Conservation (phyloP, 1,139 yeast species). For the Debaryomyces sp. region DNA sequence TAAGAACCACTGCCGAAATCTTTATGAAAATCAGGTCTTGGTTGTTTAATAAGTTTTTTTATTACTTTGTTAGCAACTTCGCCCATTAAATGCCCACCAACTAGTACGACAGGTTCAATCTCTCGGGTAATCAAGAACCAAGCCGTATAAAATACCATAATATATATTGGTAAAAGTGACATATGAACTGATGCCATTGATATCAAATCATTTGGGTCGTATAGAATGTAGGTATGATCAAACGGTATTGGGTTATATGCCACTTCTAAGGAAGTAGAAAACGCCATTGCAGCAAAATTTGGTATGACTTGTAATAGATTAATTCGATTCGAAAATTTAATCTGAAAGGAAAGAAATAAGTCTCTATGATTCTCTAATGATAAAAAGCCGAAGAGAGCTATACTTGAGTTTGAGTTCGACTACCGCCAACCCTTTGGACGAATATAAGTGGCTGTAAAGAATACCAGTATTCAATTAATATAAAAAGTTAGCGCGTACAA, state of each 20-base stretch:
- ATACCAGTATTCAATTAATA: neutral
- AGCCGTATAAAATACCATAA: slow-evolving; percentile 78
- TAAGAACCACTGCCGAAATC: slow-evolving; percentile 50
- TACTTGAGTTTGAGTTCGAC: neutral
- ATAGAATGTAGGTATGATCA: slow-evolving; percentile 77
- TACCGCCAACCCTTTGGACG: neutral
- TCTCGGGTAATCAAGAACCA: slow-evolving; percentile 85
- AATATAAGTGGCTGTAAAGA: neutral
- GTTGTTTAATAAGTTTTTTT: slow-evolving; percentile 66
- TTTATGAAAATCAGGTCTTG: slow-evolving; percentile 69
- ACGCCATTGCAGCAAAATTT: neutral
- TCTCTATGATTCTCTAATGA: neutral
- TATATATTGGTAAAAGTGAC: slow-evolving; percentile 80
- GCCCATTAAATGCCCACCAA: slow-evolving; percentile 82
- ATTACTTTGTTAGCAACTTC: slow-evolving; percentile 73
- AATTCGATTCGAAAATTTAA: neutral
- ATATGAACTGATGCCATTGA: slow-evolving; percentile 69
- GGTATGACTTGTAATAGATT: neutral
- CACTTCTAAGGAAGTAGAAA: neutral
- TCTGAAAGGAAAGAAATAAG: neutral
- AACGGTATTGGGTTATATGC: slow-evolving; percentile 46
- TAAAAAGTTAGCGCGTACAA: neutral
- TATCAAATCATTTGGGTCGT: slow-evolving; percentile 65
- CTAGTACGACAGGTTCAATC: slow-evolving; percentile 79
- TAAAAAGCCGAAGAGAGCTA: neutral